A percentile compares a stretch with the other conserved stretches of the same genome.
Conservation (phyloP, 2,329 filamentous ascomycete genomes). For the Drechslera avenae region DNA sequence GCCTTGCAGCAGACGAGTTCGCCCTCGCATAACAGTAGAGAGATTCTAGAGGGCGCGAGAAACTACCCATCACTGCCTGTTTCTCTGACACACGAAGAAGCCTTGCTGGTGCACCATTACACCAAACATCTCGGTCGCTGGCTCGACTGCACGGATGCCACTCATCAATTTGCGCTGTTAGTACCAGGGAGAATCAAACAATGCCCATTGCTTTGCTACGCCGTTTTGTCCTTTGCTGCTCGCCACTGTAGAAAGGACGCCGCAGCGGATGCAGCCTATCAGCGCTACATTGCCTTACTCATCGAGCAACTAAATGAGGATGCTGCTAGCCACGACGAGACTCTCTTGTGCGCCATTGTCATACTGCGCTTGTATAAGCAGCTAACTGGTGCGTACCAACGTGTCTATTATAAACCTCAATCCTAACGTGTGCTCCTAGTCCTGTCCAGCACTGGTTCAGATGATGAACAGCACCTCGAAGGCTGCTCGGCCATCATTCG, state of each 20-base stretch:
- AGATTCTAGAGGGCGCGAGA: conserved; percentile 1
- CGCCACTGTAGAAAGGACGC: conserved; percentile 30
- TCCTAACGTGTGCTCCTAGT: conserved; percentile 20
- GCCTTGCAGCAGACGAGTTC: no score
- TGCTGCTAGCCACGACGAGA: conserved; percentile 35
- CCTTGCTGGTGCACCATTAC: conserved; percentile 37
- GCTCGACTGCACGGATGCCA: conserved; percentile 40
- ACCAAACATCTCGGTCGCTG: conserved; percentile 38
- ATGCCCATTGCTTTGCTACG: conserved; percentile 37
- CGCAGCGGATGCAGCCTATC: conserved; percentile 32
- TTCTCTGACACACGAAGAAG: conserved; percentile 29
- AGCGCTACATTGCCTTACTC: conserved; percentile 36
- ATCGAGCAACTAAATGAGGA: conserved; percentile 37
- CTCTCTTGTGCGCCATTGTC: conserved; percentile 40
- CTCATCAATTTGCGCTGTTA: conserved; percentile 38
- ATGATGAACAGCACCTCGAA: conserved; percentile 37
- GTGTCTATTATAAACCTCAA: neutral
- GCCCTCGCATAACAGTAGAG: no score
- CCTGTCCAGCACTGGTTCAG: conserved; percentile 31
- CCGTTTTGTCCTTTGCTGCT: conserved; percentile 38
- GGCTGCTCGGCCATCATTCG: conserved; percentile 40
- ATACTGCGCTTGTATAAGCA: conserved; percentile 43
- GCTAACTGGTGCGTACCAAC: conserved; percentile 28
- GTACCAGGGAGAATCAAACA: conserved; percentile 35
- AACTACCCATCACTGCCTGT: conserved; percentile 11